Conservation (phyloP, 2,329 filamentous ascomycete genomes). For the Juglanconis oblonga region DNA sequence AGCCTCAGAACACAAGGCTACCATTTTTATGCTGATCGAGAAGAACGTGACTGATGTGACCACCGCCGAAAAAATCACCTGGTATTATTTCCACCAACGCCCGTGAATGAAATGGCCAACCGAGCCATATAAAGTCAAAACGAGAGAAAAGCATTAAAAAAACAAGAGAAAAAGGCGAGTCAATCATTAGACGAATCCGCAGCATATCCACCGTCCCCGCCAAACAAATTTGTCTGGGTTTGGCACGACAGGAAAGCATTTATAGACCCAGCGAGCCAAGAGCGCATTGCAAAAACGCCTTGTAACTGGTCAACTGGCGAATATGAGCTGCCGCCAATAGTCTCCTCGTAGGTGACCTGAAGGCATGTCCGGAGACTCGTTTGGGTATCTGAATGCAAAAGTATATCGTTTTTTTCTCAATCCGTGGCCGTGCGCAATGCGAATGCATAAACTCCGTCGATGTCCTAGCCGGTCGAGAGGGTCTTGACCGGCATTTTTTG, state of each 20-base stretch:
- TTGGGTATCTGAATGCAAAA: conserved; percentile 19
- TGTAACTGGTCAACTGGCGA: neutral
- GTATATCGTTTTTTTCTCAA: conserved; percentile 18
- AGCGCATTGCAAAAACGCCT: neutral
- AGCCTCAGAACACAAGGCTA: neutral
- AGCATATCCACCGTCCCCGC: conserved; percentile 2
- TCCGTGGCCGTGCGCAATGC: conserved; percentile 18
- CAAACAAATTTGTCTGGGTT: neutral
- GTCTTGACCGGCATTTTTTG: neutral
- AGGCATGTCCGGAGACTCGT: conserved; percentile 5
- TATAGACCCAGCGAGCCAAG: neutral
- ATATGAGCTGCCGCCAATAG: neutral
- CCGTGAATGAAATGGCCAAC: conserved; percentile 15
- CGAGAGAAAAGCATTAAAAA: conserved; percentile 23
- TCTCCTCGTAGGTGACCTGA: neutral
- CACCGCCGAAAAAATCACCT: conserved; percentile 11
- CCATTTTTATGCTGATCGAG: conserved; percentile 2
- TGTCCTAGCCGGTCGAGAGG: conserved; percentile 1
- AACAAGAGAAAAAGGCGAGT: conserved; percentile 14
- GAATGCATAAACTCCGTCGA: conserved; percentile 13
- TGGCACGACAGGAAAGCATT: neutral
- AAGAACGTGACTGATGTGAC: conserved; percentile 11
- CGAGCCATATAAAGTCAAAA: conserved; percentile 21
- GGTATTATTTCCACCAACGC: conserved; percentile 19
- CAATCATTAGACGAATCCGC: conserved; percentile 13